A percentile compares a stretch with the other conserved stretches of the same genome.
Evolutionary conservation across 75 land plant genomes (phyloP).

Genomic region (Larix kaempferi): DNA sequence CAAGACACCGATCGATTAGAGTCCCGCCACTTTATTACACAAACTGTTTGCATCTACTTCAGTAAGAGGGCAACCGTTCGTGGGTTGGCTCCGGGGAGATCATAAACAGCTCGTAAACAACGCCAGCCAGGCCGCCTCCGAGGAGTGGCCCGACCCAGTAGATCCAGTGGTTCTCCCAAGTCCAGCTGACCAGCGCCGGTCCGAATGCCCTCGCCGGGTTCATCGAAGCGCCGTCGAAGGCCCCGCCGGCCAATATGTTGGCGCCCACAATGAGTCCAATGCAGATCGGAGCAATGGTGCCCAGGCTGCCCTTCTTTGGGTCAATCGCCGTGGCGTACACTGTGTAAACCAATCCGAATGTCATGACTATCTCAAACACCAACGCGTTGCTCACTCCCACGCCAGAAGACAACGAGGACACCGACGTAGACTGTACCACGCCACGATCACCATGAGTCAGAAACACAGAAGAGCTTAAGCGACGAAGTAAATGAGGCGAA

Average conservation of each 20-base stretch:
- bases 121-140: slow-evolving; percentile 46
- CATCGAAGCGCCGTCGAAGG: slow-evolving; percentile 13
- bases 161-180: slow-evolving; percentile 50
- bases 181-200: slow-evolving; percentile 33
- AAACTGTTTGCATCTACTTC: too few relatives aligned
- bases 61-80: too few relatives aligned
- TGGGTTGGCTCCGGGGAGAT: too few relatives aligned
- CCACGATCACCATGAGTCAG: background rate
- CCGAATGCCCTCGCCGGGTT: slow-evolving; percentile 52
- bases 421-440: slow-evolving; percentile 9
- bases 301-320: slow-evolving; percentile 53
- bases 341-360: slow-evolving; percentile 19
- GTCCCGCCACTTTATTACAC: too few relatives aligned
- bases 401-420: slow-evolving; percentile 26
- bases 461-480: too few relatives aligned
- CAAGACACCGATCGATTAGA: too few relatives aligned
- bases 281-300: slow-evolving; percentile 41
- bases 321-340: slow-evolving; percentile 50
- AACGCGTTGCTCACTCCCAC: slow-evolving; percentile 6
- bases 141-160: slow-evolving; percentile 61
- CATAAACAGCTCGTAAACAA: slow-evolving; percentile 29
- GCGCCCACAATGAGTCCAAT: slow-evolving; percentile 49
- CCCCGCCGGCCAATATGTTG: slow-evolving; percentile 28
- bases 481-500: too few relatives aligned
- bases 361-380: slow-evolving; percentile 41